Conservation (phyloP, 2,329 filamentous ascomycete genomes). For the Pseudophaeomoniella oleicola region DNA sequence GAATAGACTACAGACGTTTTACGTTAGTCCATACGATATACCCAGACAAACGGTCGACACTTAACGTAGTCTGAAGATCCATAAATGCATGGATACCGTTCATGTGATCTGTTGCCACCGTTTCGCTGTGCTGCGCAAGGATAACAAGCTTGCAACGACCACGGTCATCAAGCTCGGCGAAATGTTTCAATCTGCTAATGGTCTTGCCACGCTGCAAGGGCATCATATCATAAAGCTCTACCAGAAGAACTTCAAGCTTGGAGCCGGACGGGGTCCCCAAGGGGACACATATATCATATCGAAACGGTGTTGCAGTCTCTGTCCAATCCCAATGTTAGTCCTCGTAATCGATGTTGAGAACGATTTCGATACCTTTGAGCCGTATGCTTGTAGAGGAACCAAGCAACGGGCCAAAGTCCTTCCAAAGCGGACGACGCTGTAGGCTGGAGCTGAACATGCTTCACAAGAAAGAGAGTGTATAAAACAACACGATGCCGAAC, state of each 20-base stretch:
- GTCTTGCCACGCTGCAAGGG: constrained; percentile 1
- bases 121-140: neutral
- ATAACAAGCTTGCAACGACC: constrained; percentile 1
- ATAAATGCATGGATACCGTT: neutral
- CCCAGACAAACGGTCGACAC: neutral
- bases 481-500: too few relatives aligned
- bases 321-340: too few relatives aligned
- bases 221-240: constrained; percentile 4
- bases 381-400: constrained; percentile 8
- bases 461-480: too few relatives aligned
- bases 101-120: neutral
- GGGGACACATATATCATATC: constrained; percentile 3
- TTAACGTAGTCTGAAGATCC: neutral
- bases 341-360: too few relatives aligned
- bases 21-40: neutral
- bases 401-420: constrained; percentile 12
- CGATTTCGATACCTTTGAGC: constrained; percentile 17
- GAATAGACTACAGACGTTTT: constrained; percentile 4
- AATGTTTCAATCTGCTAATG: neutral
- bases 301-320: too few relatives aligned
- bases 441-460: constrained; percentile 27
- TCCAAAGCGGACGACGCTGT: constrained; percentile 22
- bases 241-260: constrained; percentile 4
- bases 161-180: neutral
- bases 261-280: constrained; percentile 2